Evolutionary conservation across 129 eudicot species (phyloP), one percentile per base, ranked within the genome.

Genomic region (Tanacetum coccineum): DNA sequence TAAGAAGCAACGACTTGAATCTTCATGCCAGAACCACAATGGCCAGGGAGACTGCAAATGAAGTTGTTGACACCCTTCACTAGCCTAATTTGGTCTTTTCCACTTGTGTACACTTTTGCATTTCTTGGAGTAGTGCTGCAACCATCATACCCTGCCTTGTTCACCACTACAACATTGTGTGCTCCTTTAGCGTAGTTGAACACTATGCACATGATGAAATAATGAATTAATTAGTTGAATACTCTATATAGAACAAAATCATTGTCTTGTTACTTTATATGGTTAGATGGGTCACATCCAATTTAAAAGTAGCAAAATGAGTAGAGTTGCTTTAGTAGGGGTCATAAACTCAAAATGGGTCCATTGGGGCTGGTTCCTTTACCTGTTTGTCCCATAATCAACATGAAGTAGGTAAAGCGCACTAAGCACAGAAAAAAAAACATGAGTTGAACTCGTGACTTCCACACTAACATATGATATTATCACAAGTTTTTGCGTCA

Each of bases 1-100:
- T 65, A 77, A 30, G 77, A 39, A 15, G 74, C 81, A 21, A 11
- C 1, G 9, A 80, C 39, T 57, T 85, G 85, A 45, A 91, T 75
- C 85, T 91, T 91, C 97, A 91, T 91, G 52, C 88, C 88, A 58
- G 85, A 26, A 14, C 64, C 68, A 60, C 96, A 91, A 30, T 87
- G 97, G 28, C 87, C 88, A 7, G 87, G 85, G 13, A 81, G 9
- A 50, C 15, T 77, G 80, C 97, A 87, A 66, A 91, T 85, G 83
- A 91, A 91, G 84, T 25, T 81, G 73, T 83, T 87, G 7, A 54
- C 79, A 22, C 97, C 97, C 76, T 71, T 83, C 4, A 22, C 83
- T n/a, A 91, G 87, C 65, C 30, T 81, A 53, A 91, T 73, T 50
- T 57, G 64, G 64, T 91, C 97, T 11, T 62, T 76, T 30, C 97